phyloP scores from a whole-genome alignment of 805 yeast species.

The Saccharomycopsis fibuligera region DNA sequence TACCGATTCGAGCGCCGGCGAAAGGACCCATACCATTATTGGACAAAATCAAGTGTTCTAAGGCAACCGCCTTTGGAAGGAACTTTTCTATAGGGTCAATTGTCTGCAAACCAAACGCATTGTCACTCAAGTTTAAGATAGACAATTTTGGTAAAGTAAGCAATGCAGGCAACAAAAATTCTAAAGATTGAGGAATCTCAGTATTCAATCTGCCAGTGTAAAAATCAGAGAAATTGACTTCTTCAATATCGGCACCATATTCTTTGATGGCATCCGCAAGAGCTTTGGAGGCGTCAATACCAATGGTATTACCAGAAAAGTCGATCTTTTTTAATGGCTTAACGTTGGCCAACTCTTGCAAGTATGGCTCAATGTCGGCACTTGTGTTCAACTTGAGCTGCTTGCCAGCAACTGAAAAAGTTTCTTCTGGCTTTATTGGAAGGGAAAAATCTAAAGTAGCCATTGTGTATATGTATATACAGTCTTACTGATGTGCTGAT shows the following conservation, averaged over 20 bases:
- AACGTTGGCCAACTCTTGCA: slow-evolving; percentile 46
- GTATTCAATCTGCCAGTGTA: slow-evolving; percentile 93
- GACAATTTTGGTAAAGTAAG: slow-evolving; percentile 60
- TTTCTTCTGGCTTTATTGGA: slow-evolving; percentile 39
- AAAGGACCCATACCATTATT: slow-evolving; percentile 98
- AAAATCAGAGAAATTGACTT: slow-evolving; percentile 82
- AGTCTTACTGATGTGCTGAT: background rate
- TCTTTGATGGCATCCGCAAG: slow-evolving; percentile 50
- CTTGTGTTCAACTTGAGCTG: slow-evolving; percentile 68
- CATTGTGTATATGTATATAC: slow-evolving; percentile 25
- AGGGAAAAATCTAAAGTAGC: slow-evolving; percentile 35
- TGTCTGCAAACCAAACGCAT: slow-evolving; percentile 95
- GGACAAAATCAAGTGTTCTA: slow-evolving; percentile 81
- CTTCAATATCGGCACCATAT: slow-evolving; percentile 39
- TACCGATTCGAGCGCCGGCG: slow-evolving; percentile 93
- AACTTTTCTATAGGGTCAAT: slow-evolving; percentile 82
- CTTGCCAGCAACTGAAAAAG: slow-evolving; percentile 64
- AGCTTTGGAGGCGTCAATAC: slow-evolving; percentile 77
- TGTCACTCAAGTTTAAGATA: slow-evolving; percentile 81
- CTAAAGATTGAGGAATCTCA: slow-evolving; percentile 84
- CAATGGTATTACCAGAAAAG: slow-evolving; percentile 90
- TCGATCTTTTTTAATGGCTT: slow-evolving; percentile 49
- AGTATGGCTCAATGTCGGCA: slow-evolving; percentile 66
- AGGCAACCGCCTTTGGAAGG: slow-evolving; percentile 64
- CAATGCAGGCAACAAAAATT: slow-evolving; percentile 65